Percentiles rank a stretch among this genome's conserved stretches.
These are phyloP conservation scores for Candida maris DNA, from an alignment of 805 yeast species.

Conservation along the genomic window DNA sequence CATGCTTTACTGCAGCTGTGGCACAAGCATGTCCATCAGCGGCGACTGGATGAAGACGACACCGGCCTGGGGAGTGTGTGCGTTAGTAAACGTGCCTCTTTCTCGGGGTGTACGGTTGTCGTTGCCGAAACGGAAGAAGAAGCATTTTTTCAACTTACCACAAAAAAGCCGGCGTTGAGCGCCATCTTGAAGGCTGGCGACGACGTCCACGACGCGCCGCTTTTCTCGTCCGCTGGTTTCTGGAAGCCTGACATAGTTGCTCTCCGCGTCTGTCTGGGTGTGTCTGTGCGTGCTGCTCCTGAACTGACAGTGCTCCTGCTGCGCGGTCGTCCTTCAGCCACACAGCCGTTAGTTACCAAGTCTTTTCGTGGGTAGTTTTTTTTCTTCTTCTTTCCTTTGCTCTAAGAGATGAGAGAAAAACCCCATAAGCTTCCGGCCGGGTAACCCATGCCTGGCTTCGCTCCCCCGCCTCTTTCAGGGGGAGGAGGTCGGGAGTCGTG, in stretches of 20 bases:
- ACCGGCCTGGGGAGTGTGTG: conserved; percentile 45
- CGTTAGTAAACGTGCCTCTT: conserved; percentile 10
- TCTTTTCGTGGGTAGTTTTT: no score
- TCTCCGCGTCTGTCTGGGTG: neutral
- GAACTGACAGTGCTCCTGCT: no score
- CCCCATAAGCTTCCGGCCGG: no score
- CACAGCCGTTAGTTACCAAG: no score
- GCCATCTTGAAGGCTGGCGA: conserved; percentile 65
- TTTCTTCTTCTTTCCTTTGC: no score
- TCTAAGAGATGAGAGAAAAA: no score
- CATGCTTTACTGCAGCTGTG: conserved; percentile 44
- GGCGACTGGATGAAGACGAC: conserved; percentile 75
- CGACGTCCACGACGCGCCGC: conserved; percentile 50
- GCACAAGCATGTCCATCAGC: conserved; percentile 76
- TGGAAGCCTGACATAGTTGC: conserved; percentile 33
- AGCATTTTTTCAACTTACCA: conserved; percentile 29
- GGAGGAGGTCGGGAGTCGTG: no score
- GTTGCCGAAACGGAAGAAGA: no score
- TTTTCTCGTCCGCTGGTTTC: conserved; percentile 22
- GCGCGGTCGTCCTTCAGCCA: no score
- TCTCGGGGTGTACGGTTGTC: no score
- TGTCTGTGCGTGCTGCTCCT: neutral
- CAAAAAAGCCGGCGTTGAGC: conserved; percentile 60
- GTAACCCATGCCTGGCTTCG: no score
- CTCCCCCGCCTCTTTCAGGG: no score